These are phyloP conservation scores for Nitzschia sp. DNA, from an alignment of 108 stramenopile genomes.

Conservation along the genomic window DNA sequence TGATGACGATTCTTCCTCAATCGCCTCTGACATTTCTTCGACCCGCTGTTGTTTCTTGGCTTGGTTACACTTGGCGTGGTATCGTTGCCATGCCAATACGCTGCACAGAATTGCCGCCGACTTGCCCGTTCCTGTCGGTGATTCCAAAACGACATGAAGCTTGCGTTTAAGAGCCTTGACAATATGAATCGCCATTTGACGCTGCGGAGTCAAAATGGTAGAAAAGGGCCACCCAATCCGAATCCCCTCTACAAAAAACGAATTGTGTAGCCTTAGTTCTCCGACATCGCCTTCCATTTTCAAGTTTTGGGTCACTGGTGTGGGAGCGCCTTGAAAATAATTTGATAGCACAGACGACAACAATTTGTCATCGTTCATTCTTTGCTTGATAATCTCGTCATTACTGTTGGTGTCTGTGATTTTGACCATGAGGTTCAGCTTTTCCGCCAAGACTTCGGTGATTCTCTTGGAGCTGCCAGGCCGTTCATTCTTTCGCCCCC, in stretches of 20 bases:
- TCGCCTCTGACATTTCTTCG: not conserved
- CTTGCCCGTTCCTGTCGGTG: slow-evolving; percentile 84
- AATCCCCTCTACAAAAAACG: slow-evolving; percentile 66
- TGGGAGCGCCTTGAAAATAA: not conserved
- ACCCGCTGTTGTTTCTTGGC: not conserved
- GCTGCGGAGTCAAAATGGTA: slow-evolving; percentile 60
- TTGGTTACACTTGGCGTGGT: slow-evolving; percentile 18
- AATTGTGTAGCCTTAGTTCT: slow-evolving; percentile 42
- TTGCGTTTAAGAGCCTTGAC: slow-evolving; percentile 64
- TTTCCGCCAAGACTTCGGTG: not conserved
- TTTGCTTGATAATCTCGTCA: not conserved
- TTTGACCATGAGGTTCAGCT: not conserved
- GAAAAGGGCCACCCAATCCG: slow-evolving; percentile 79
- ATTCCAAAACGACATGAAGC: slow-evolving; percentile 73
- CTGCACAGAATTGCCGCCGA: slow-evolving; percentile 74
- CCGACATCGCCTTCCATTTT: slow-evolving; percentile 73
- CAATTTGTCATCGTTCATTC: not conserved
- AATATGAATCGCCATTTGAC: slow-evolving; percentile 79
- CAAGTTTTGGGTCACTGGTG: slow-evolving; percentile 4
- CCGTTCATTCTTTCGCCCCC: slow-evolving; percentile 10
- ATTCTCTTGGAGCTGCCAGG: not conserved
- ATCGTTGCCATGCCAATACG: slow-evolving; percentile 76
- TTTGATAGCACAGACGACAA: not conserved
- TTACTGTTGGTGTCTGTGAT: slow-evolving; percentile 8
- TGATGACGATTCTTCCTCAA: not conserved